phyloP scores from a whole-genome alignment of 805 yeast genomes.

The Kluyveromyces siamensis region DNA sequence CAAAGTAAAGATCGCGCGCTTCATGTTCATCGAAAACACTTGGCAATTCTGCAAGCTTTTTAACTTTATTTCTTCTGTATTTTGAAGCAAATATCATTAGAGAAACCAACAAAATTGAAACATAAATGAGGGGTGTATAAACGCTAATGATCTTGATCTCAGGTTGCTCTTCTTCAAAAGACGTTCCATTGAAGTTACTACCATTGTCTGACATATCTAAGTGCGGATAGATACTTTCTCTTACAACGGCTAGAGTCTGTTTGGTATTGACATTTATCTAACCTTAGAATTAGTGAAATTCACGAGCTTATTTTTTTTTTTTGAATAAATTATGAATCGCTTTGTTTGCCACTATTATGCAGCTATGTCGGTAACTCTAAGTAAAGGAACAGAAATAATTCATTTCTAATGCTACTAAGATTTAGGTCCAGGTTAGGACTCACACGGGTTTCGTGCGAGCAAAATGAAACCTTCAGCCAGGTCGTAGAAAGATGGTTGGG shows the following conservation, averaged over 20 bases:
- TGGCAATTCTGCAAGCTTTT: conserved; percentile 46
- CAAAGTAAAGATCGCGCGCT: conserved; percentile 53
- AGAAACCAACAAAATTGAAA: conserved; percentile 57
- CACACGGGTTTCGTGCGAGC: conserved; percentile 53
- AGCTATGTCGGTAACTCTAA: neutral
- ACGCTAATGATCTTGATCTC: conserved; percentile 40
- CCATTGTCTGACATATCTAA: conserved; percentile 6
- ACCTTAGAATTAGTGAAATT: neutral
- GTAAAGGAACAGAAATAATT: neutral
- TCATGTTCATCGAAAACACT: conserved; percentile 70
- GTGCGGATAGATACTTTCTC: neutral
- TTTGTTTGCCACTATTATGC: neutral
- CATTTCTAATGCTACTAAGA: conserved; percentile 46
- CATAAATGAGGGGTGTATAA: conserved; percentile 68
- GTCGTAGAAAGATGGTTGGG: conserved; percentile 35
- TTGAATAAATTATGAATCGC: neutral
- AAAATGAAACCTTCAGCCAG: conserved; percentile 33
- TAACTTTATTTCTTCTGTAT: conserved; percentile 48
- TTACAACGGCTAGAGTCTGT: neutral
- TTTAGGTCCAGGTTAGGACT: conserved; percentile 82
- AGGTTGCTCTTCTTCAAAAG: conserved; percentile 15
- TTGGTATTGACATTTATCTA: neutral
- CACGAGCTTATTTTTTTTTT: neutral
- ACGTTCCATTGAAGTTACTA: conserved; percentile 5
- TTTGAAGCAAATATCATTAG: conserved; percentile 59